phyloP scores from a whole-genome alignment of 2,329 filamentous ascomycete genomes.

The Ceratocystis huliohia region DNA sequence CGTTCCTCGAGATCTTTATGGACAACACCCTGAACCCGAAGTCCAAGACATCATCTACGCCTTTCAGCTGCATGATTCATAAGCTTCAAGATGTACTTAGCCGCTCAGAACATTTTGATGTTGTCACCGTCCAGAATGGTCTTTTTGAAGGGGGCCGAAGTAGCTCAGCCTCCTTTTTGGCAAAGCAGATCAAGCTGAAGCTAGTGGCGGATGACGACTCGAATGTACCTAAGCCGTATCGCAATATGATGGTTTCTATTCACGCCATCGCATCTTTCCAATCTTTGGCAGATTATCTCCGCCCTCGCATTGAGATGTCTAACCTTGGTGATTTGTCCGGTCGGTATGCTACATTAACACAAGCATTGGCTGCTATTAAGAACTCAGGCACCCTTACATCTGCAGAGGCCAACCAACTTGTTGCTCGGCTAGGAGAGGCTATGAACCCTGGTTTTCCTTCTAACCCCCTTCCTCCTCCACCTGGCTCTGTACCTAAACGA shows the following conservation, averaged over 20 bases:
- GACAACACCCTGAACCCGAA: constrained; percentile 54
- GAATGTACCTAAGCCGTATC: constrained; percentile 74
- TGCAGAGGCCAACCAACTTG: constrained; percentile 28
- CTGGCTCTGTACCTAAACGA: neutral
- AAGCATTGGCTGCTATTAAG: constrained; percentile 64
- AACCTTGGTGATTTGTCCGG: constrained; percentile 34
- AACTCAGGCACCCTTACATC: constrained; percentile 41
- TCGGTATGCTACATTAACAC: constrained; percentile 51
- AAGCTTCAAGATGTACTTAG: constrained; percentile 94
- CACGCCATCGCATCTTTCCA: constrained; percentile 98
- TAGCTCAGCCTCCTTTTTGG: constrained; percentile 88
- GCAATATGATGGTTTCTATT: constrained; percentile 96
- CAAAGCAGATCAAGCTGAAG: constrained; percentile 84
- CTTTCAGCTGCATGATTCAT: constrained; percentile 80
- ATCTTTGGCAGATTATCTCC: constrained; percentile 85
- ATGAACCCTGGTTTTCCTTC: neutral
- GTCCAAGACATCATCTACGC: constrained; percentile 58
- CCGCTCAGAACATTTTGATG: constrained; percentile 94
- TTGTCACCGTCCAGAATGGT: constrained; percentile 88
- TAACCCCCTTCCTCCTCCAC: neutral
- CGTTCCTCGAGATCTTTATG: constrained; percentile 91
- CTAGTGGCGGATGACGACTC: constrained; percentile 82
- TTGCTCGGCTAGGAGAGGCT: constrained; percentile 7
- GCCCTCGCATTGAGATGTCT: constrained; percentile 55
- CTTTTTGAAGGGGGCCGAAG: constrained; percentile 79